These are phyloP conservation scores for Tripidium arundinaceum DNA, from an alignment of 202 grass and related monocot species.

Conservation along the genomic window DNA sequence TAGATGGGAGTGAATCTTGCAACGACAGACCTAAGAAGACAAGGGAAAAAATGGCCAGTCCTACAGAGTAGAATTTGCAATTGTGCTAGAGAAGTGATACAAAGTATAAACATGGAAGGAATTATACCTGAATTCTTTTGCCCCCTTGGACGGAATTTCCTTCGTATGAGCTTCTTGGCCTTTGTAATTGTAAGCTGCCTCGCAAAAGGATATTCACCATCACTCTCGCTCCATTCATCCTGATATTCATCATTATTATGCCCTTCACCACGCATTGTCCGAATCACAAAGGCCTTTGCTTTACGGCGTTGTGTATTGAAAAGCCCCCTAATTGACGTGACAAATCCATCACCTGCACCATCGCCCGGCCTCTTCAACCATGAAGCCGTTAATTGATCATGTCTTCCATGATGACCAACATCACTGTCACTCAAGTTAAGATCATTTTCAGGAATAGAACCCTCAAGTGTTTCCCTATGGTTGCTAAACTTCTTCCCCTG, in stretches of 20 bases:
- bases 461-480: slow-evolving; percentile 54
- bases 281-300: slow-evolving; percentile 74
- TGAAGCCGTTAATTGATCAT: slow-evolving; percentile 73
- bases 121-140: slow-evolving; percentile 81
- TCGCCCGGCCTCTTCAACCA: slow-evolving; percentile 80
- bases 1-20: slow-evolving; percentile 91
- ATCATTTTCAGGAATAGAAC: slow-evolving; percentile 57
- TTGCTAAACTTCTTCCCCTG: slow-evolving; percentile 95
- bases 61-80: neutral
- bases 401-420: slow-evolving; percentile 49
- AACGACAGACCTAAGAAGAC: slow-evolving; percentile 47
- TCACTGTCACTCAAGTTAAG: slow-evolving; percentile 80
- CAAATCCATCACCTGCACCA: slow-evolving; percentile 85
- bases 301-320: slow-evolving; percentile 90
- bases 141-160: slow-evolving; percentile 72
- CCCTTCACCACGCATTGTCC: slow-evolving; percentile 71
- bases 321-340: slow-evolving; percentile 88
- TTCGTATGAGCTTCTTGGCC: slow-evolving; percentile 72
- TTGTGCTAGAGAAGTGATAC: neutral
- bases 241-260: slow-evolving; percentile 79
- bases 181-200: slow-evolving; percentile 90
- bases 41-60: slow-evolving; percentile 1
- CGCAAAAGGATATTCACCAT: slow-evolving; percentile 78
- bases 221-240: slow-evolving; percentile 90
- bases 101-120: neutral